Conservation (phyloP, 129 eudicot species). For the sunflower (Helianthus annuus) region DNA sequence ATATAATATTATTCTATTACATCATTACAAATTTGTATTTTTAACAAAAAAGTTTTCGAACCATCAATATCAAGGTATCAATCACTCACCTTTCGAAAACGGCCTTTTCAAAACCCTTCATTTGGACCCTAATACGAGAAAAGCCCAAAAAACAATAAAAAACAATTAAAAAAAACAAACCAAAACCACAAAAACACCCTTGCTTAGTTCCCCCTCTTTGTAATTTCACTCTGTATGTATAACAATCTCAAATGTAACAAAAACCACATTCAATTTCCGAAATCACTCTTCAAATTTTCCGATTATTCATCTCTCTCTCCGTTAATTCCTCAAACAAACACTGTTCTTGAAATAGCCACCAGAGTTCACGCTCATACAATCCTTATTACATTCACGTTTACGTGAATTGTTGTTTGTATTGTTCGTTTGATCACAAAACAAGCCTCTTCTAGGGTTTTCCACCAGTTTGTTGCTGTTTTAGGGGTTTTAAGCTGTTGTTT, state of each 20-base stretch:
- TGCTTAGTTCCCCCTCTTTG: neutral
- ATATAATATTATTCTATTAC: too few relatives aligned
- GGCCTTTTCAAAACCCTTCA: neutral
- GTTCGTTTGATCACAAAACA: constrained; percentile 37
- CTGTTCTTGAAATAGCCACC: constrained; percentile 5
- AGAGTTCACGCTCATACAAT: constrained; percentile 21
- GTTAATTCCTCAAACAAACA: neutral
- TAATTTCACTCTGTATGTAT: constrained; percentile 8
- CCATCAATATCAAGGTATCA: neutral
- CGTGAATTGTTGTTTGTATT: constrained; percentile 17
- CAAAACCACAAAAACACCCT: constrained; percentile 32
- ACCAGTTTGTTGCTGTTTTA: constrained; percentile 45
- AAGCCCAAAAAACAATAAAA: constrained; percentile 18
- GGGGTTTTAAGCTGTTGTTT: constrained; percentile 36
- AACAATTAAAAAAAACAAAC: neutral
- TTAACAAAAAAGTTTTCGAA: neutral
- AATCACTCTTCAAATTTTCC: constrained; percentile 17
- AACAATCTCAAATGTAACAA: constrained; percentile 16
- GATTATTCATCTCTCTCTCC: constrained; percentile 18
- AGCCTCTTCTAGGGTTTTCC: constrained; percentile 31
- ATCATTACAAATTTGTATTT: too few relatives aligned
- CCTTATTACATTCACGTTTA: constrained; percentile 4
- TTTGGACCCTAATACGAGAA: constrained; percentile 22
- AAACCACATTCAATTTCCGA: constrained; percentile 24
- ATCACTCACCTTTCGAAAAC: neutral